Evolutionary conservation across 768 basidiomycete genomes (phyloP).

Genomic region (Gloeostereum incarnatum): DNA sequence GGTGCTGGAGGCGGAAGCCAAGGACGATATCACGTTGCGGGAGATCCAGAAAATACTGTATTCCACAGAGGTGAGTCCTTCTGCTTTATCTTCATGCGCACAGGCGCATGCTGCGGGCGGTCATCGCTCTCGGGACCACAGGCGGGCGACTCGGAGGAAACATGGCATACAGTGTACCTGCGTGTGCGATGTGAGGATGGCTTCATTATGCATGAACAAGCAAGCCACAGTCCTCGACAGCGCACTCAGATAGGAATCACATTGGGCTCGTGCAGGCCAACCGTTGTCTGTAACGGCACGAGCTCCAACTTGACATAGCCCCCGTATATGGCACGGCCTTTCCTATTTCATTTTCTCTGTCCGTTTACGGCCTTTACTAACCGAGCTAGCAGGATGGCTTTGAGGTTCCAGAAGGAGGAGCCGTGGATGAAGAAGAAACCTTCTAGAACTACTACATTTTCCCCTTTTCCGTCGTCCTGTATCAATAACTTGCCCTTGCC

Average conservation of each 20-base stretch:
- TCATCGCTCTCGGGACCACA: no score
- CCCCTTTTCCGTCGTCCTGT: no score
- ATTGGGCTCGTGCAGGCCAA: neutral
- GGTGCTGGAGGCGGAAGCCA: conserved; percentile 51
- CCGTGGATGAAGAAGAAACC: conserved; percentile 25
- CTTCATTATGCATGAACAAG: no score
- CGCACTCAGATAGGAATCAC: neutral
- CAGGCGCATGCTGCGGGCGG: neutral
- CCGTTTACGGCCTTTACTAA: neutral
- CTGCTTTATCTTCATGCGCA: neutral
- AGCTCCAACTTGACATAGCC: conserved; percentile 1
- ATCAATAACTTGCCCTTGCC: no score
- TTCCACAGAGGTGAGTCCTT: conserved; percentile 72
- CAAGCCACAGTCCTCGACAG: conserved; percentile 24
- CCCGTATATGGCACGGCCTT: conserved; percentile 1
- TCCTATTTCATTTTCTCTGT: conserved; percentile 7
- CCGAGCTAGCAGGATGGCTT: conserved; percentile 69
- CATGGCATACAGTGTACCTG: no score
- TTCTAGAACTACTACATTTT: no score
- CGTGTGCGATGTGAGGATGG: no score
- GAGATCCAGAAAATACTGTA: conserved; percentile 92
- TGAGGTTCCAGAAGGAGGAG: conserved; percentile 69
- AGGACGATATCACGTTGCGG: conserved; percentile 51
- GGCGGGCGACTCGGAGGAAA: no score
- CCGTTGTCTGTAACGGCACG: conserved; percentile 1